Evolutionary conservation across 257 asterid species (phyloP).

Genomic region (Scutellaria galericulata): DNA sequence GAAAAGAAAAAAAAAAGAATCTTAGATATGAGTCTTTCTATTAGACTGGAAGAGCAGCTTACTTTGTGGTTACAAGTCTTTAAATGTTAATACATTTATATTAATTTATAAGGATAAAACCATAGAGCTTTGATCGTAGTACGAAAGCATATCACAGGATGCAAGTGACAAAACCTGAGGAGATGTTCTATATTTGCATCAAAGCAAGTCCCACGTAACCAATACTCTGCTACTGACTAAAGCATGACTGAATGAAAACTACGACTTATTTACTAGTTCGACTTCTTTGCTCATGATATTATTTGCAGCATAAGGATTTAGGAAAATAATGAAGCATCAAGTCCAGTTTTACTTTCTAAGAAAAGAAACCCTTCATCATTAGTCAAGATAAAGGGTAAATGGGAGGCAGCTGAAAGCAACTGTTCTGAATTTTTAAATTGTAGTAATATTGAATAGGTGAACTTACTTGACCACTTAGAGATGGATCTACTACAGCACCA

Average conservation of each 20-base stretch:
- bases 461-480: conserved; percentile 92
- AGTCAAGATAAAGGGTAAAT: not conserved
- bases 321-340: not conserved
- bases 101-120: not conserved
- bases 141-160: not conserved
- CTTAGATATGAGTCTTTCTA: not conserved
- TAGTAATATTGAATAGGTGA: conserved; percentile 15
- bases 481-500: conserved; percentile 96
- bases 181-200: not conserved
- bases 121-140: not conserved
- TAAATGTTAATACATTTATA: not conserved
- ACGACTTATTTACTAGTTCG: conserved; percentile 12
- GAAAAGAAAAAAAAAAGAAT: too few species aligned
- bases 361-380: not conserved
- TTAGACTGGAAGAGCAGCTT: not conserved
- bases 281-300: conserved; percentile 22
- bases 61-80: not conserved
- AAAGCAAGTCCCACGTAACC: not conserved
- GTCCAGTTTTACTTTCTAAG: conserved; percentile 6
- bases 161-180: not conserved
- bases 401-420: not conserved
- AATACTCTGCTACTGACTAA: conserved; percentile 2
- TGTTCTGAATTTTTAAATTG: not conserved
- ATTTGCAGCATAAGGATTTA: conserved; percentile 5
- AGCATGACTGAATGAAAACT: not conserved